Percentiles rank a stretch among this genome's conserved stretches.
phyloP scores from a whole-genome alignment of 192 early-diverging fungal species.

The Entomortierella lignicola region DNA sequence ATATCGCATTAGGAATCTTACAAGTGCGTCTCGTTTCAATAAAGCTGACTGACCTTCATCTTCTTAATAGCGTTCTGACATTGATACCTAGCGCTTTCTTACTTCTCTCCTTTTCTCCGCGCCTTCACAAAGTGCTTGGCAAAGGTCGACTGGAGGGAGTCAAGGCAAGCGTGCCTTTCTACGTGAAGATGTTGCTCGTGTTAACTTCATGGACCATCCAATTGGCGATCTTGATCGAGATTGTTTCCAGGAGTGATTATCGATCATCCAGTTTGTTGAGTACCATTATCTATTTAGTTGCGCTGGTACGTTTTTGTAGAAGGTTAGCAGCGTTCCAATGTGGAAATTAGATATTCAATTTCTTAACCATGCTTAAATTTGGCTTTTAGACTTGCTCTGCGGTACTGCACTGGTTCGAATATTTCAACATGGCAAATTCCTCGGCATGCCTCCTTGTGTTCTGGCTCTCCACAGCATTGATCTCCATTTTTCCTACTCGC shows the following conservation, averaged over 20 bases:
- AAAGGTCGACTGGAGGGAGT: conserved; percentile 39
- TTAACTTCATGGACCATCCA: conserved; percentile 21
- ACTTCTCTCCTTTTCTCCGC: conserved; percentile 22
- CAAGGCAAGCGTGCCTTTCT: not conserved
- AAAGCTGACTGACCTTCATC: not conserved
- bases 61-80: conserved; percentile 20
- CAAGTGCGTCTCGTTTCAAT: not conserved
- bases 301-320: conserved; percentile 23
- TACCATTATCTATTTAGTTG: conserved; percentile 20
- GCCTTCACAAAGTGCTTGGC: conserved; percentile 22
- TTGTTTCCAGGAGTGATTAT: conserved; percentile 1
- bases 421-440: conserved; percentile 49
- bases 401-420: conserved; percentile 29
- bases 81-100: conserved; percentile 12
- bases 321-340: no score
- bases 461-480: conserved; percentile 58
- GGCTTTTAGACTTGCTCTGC: not conserved
- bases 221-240: conserved; percentile 11
- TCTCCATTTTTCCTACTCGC: conserved; percentile 55
- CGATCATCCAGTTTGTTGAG: conserved; percentile 21
- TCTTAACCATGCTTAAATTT: not conserved
- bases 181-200: conserved; percentile 13
- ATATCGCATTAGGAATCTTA: not conserved
- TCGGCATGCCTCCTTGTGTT: conserved; percentile 64
- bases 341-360: no score